These are phyloP conservation scores for Polyporus arcularius DNA, from an alignment of 768 basidiomycete species.

Conservation along the genomic window DNA sequence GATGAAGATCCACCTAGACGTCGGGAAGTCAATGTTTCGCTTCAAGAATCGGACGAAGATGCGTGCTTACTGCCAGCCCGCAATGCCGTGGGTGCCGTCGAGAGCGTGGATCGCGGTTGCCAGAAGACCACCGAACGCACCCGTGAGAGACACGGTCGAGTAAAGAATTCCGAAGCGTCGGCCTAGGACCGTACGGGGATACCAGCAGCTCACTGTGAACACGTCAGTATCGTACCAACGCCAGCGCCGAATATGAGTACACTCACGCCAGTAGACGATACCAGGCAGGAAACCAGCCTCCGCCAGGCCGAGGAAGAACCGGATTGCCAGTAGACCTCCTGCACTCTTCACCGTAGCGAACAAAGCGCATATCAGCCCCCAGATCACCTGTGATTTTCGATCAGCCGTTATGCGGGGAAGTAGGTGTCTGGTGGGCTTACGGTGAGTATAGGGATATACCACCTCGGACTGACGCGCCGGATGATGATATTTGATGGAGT, in stretches of 20 bases:
- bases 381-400: conserved; percentile 23
- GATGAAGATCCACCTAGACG: conserved; percentile 37
- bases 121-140: conserved; percentile 27
- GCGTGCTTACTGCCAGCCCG: conserved; percentile 36
- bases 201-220: conserved; percentile 42
- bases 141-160: conserved; percentile 29
- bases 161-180: conserved; percentile 29
- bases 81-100: conserved; percentile 38
- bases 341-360: conserved; percentile 28
- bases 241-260: no score
- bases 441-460: conserved; percentile 41
- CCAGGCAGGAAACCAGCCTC: conserved; percentile 44
- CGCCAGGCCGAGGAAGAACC: conserved; percentile 40
- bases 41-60: no score
- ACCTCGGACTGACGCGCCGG: conserved; percentile 35
- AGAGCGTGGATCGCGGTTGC: conserved; percentile 42
- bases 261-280: conserved; percentile 36
- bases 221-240: neutral
- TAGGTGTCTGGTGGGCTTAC: conserved; percentile 24
- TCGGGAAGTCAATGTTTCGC: conserved; percentile 1
- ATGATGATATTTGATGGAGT: conserved; percentile 41
- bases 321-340: conserved; percentile 38
- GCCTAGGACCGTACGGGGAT: conserved; percentile 30
- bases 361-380: conserved; percentile 34
- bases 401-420: neutral